A percentile compares a stretch with the other conserved stretches of the same genome.
Evolutionary conservation across 371 early-diverging fungal species (phyloP).

Genomic region (Dichotomocladium elegans): DNA sequence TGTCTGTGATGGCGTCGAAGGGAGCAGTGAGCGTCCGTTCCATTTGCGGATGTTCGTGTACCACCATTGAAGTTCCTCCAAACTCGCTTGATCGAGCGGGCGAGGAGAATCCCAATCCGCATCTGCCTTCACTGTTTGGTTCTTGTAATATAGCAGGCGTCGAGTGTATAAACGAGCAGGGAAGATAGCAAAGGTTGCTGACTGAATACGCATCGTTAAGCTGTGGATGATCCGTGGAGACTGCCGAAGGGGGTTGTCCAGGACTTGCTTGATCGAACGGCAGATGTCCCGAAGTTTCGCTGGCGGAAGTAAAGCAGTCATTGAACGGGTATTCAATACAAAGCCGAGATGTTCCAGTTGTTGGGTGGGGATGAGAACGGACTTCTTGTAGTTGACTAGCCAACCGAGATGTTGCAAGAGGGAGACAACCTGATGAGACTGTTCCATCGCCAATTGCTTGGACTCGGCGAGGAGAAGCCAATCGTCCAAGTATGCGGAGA

Average conservation of each 20-base stretch:
- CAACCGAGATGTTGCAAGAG: conserved; percentile 14
- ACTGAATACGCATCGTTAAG: conserved; percentile 19
- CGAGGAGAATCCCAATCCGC: not conserved
- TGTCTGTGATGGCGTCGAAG: not conserved
- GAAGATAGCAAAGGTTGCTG: conserved; percentile 21
- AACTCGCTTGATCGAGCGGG: not conserved
- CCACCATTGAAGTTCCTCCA: conserved; percentile 12
- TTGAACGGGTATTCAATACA: too few species aligned
- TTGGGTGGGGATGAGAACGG: conserved; percentile 7
- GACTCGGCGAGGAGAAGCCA: conserved; percentile 10
- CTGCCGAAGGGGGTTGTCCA: not conserved
- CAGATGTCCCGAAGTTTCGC: conserved; percentile 9
- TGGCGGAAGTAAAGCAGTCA: conserved; percentile 8
- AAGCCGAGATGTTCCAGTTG: conserved; percentile 16
- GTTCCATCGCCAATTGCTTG: not conserved
- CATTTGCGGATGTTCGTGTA: not conserved
- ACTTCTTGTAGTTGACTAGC: conserved; percentile 16
- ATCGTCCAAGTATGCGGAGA: conserved; percentile 24
- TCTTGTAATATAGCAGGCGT: conserved; percentile 3
- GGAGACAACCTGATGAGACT: not conserved
- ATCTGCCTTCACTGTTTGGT: not conserved
- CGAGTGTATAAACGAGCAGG: conserved; percentile 12
- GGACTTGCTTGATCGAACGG: not conserved
- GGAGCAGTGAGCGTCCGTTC: conserved; percentile 11
- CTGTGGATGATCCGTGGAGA: conserved; percentile 11